Base-by-base conservation (phyloP, 1,139 yeast species). In the Debaryomyces sp. region DNA sequence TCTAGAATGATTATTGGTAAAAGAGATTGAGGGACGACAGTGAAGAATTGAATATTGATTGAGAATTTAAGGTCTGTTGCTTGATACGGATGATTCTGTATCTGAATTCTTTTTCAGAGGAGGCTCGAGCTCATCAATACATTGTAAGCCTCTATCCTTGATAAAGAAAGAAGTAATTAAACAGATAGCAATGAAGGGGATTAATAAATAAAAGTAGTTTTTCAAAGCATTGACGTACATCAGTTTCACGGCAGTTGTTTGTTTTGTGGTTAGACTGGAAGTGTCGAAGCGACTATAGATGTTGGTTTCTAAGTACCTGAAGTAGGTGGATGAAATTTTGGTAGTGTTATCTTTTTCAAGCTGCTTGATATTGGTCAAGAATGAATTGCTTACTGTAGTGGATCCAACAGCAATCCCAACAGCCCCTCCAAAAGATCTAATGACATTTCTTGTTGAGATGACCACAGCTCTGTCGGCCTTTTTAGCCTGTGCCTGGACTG, bases 361-460 rank as follows among this genome's bases (percentile, higher is more conserved):
- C 9, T 43, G 18, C 7, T 44, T 17, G n/a, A 58, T 53, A 39
- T 54, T 52, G 12, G 48, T 50, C 29, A 60, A 48, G 26, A 59
- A 53, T 2, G 61, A 48, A 39, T 62, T 62, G 46, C 64, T 60
- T 7, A 65, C 62, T 29, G 62, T 61, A 21, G 64, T 56, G 5
- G 70, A 63, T 5, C 64, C 66, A 37, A 62, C 46, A 5, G 69
- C 66, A 41, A 41, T 30, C n/a, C 71, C 71, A n/a, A 64, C 58
- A 1, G 85, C 77, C 22, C 84, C 84, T 34, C 87, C 86, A 44
- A 81, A 71, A 1, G 81, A 75, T 50, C 86, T 62, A 43, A 79
- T 54, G 9, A 80, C 77, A 54, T 80, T 81, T 59, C 86, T 68
- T 1, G 82, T 71, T 2, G 84, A 73, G 8, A 81, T 80, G 7